Evolutionary conservation across 306 rosid genomes (phyloP).

Genomic region (Castanopsis chinensis): DNA sequence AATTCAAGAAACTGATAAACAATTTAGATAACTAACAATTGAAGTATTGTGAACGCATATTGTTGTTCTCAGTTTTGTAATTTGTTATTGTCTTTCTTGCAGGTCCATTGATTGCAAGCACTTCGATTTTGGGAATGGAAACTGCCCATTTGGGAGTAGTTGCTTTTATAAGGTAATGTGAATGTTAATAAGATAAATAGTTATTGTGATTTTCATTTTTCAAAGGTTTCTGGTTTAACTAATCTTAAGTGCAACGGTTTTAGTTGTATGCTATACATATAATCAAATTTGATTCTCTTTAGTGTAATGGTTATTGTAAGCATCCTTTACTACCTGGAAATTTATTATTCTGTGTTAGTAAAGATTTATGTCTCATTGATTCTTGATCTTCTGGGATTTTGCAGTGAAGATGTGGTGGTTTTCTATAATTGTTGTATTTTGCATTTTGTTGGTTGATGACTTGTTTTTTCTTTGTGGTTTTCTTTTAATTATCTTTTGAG

Average conservation of each 20-base stretch:
- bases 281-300: too few relatives aligned
- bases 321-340: not conserved
- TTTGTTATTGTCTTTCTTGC: slow-evolving; percentile 14
- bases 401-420: not conserved
- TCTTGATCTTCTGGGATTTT: not conserved
- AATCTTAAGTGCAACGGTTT: too few relatives aligned
- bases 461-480: not conserved
- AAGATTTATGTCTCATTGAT: not conserved
- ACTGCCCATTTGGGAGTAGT: slow-evolving; percentile 94
- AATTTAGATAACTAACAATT: not conserved
- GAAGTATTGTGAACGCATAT: too few relatives aligned
- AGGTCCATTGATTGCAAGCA: slow-evolving; percentile 99
- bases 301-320: not conserved
- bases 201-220: not conserved
- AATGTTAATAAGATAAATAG: not conserved
- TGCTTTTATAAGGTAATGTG: slow-evolving; percentile 91
- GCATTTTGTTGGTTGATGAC: not conserved
- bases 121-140: slow-evolving; percentile 94
- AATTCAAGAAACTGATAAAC: not conserved
- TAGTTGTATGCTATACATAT: too few relatives aligned
- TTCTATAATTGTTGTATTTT: not conserved
- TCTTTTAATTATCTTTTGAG: not conserved
- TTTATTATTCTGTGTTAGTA: not conserved
- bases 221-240: too few relatives aligned
- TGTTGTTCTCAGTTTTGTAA: not conserved